Conservation (phyloP, 1,284 basidiomycete species). For the Heterobasidion annosum region DNA sequence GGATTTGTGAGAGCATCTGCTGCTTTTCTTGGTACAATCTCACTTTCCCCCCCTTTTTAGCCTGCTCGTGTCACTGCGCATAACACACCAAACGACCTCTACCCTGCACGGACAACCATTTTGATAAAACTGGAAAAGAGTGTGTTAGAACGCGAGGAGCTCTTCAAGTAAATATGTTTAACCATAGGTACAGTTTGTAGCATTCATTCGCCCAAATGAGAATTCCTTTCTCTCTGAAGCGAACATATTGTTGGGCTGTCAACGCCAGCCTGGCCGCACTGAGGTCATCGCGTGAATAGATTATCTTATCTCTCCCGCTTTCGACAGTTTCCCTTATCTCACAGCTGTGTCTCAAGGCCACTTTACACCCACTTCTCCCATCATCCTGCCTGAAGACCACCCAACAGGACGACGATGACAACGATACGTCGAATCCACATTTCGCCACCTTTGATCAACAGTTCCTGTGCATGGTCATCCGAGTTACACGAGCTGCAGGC, state of each 20-base stretch:
- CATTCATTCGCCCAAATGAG: background rate
- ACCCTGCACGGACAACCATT: slow-evolving; percentile 82
- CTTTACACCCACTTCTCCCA: too few relatives aligned
- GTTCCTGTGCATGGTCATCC: slow-evolving; percentile 74
- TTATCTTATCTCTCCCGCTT: too few relatives aligned
- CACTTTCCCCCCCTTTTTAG: slow-evolving; percentile 29
- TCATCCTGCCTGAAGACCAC: too few relatives aligned
- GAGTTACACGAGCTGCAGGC: slow-evolving; percentile 49
- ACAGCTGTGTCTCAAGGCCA: too few relatives aligned
- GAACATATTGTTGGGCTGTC: background rate
- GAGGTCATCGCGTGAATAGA: too few relatives aligned
- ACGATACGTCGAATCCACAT: slow-evolving; percentile 38
- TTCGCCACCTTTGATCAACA: slow-evolving; percentile 60
- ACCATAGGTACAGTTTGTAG: background rate
- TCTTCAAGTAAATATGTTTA: slow-evolving; percentile 40
- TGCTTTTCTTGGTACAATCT: background rate
- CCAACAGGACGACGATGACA: slow-evolving; percentile 28
- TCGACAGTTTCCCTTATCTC: too few relatives aligned
- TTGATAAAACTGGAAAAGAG: slow-evolving; percentile 90
- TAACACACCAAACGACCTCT: slow-evolving; percentile 76
- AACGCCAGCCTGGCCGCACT: background rate
- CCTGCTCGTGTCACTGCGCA: slow-evolving; percentile 97
- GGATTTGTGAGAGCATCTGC: slow-evolving; percentile 69
- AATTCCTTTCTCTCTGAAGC: background rate
- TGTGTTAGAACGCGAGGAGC: slow-evolving; percentile 83